These are phyloP conservation scores for Neocatenulostroma microsporum DNA, from an alignment of 2,329 filamentous ascomycete species.

Conservation along the genomic window DNA sequence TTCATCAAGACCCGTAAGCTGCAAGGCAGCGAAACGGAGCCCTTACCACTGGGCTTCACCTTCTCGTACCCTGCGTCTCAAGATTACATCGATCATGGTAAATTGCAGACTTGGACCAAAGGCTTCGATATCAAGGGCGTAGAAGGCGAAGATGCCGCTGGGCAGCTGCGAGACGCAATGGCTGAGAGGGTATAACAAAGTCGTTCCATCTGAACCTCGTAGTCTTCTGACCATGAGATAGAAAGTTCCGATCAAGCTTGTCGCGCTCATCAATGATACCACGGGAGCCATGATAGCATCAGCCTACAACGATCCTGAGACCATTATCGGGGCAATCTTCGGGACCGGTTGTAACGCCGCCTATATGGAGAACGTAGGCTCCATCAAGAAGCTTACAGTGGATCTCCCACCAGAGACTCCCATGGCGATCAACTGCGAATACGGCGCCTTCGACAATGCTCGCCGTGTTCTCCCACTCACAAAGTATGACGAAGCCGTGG, in stretches of 20 bases:
- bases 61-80: conserved; percentile 95
- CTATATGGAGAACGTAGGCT: conserved; percentile 79
- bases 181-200: conserved; percentile 54
- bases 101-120: conserved; percentile 95
- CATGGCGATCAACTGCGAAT: conserved; percentile 98
- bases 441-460: conserved; percentile 95
- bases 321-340: conserved; percentile 88
- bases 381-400: conserved; percentile 75
- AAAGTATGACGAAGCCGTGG: conserved; percentile 77
- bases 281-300: conserved; percentile 87
- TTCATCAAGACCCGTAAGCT: conserved; percentile 80
- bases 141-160: conserved; percentile 84
- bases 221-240: conserved; percentile 28
- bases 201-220: conserved; percentile 8
- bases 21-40: conserved; percentile 53
- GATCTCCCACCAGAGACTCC: conserved; percentile 67
- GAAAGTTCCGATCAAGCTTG: conserved; percentile 77
- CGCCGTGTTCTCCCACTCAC: conserved; percentile 81
- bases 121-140: conserved; percentile 91
- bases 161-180: conserved; percentile 75
- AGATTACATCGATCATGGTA: conserved; percentile 85
- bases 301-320: conserved; percentile 74
- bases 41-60: conserved; percentile 81
- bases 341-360: conserved; percentile 91
- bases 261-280: conserved; percentile 86